phyloP scores from a whole-genome alignment of 73 alveolate species.

The Tetrahymena malaccensis region DNA sequence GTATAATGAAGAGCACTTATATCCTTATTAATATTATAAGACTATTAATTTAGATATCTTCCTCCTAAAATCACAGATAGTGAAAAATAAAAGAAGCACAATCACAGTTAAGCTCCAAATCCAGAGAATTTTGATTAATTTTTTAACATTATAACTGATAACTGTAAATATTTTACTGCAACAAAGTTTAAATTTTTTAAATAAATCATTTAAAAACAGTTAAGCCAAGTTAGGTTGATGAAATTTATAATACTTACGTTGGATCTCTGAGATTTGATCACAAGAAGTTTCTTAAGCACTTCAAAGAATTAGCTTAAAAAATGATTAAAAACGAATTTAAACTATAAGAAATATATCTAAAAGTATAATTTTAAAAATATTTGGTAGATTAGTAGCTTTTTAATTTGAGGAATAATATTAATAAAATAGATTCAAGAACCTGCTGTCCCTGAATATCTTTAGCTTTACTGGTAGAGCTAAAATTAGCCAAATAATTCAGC shows the following conservation, averaged over 20 bases:
- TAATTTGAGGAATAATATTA: too few relatives aligned
- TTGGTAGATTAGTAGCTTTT: too few relatives aligned
- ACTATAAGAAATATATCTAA: background rate
- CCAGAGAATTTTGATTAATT: background rate
- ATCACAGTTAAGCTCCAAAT: background rate
- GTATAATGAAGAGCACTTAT: background rate
- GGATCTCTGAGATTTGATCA: background rate
- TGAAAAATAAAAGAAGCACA: background rate
- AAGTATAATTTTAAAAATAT: background rate
- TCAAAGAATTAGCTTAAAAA: background rate
- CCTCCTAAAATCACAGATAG: background rate
- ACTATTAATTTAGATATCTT: background rate
- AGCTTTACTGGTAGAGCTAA: background rate
- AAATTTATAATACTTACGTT: background rate
- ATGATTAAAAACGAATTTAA: background rate
- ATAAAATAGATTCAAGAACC: background rate
- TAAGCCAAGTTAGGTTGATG: background rate
- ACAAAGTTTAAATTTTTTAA: background rate
- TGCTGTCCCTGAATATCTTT: background rate
- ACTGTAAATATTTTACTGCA: background rate
- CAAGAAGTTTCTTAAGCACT: background rate
- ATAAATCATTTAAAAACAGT: background rate
- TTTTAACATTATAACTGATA: background rate
- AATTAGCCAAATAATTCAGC: background rate
- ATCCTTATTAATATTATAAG: background rate